phyloP scores from a whole-genome alignment of 176 grass and related monocot genomes.

The Melocanna baccifera region DNA sequence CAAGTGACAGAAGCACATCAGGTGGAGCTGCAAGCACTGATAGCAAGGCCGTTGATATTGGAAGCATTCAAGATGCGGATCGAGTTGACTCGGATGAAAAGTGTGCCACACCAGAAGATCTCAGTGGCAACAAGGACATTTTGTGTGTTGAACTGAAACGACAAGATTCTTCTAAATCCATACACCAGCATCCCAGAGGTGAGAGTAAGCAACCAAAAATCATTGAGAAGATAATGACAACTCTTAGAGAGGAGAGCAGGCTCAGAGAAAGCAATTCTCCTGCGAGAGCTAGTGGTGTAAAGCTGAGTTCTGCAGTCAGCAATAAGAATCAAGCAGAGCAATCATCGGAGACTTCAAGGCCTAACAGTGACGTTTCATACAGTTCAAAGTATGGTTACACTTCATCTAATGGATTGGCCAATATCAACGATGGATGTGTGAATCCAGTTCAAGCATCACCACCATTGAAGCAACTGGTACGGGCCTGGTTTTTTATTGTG shows the following conservation, averaged over 20 bases:
- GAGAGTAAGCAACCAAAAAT: slow-evolving; percentile 77
- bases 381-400: slow-evolving; percentile 52
- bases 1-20: slow-evolving; percentile 58
- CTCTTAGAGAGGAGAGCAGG: slow-evolving; percentile 68
- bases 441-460: slow-evolving; percentile 51
- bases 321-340: slow-evolving; percentile 49
- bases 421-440: slow-evolving; percentile 40
- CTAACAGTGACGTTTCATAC: slow-evolving; percentile 30
- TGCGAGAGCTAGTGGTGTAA: slow-evolving; percentile 42
- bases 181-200: slow-evolving; percentile 49
- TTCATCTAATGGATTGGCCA: slow-evolving; percentile 33
- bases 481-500: not conserved
- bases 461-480: slow-evolving; percentile 72
- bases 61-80: slow-evolving; percentile 32
- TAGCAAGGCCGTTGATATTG: slow-evolving; percentile 30
- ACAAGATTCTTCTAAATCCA: slow-evolving; percentile 54
- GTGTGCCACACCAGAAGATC: slow-evolving; percentile 39
- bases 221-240: slow-evolving; percentile 73
- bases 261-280: slow-evolving; percentile 69
- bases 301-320: slow-evolving; percentile 35
- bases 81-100: slow-evolving; percentile 17
- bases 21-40: slow-evolving; percentile 37
- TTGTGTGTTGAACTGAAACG: slow-evolving; percentile 41
- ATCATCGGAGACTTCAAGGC: slow-evolving; percentile 45
- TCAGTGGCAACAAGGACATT: slow-evolving; percentile 37